Evolutionary conservation across 352 stramenopile species (phyloP).

Genomic region (Phytophthora constricta): DNA sequence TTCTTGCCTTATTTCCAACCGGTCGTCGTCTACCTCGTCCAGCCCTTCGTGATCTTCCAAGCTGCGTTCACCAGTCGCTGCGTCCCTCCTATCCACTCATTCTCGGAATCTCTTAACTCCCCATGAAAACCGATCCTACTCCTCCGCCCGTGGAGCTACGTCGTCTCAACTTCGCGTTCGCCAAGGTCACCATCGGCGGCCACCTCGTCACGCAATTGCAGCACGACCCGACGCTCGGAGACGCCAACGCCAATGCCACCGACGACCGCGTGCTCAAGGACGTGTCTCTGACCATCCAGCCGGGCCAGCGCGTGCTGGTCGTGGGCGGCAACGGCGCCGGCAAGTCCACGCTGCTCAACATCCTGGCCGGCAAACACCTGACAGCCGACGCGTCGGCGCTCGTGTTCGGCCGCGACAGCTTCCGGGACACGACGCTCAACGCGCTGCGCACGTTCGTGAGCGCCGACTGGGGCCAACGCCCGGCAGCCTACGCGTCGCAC

Average conservation of each 20-base stretch:
- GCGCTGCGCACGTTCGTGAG: conserved; percentile 94
- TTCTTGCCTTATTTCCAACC: too few species aligned
- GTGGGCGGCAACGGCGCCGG: conserved; percentile 95
- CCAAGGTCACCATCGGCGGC: conserved; percentile 71
- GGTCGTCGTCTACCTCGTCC: too few species aligned
- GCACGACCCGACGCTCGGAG: conserved; percentile 36
- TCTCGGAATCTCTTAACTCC: conserved; percentile 3
- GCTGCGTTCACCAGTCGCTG: too few species aligned
- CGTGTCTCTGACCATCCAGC: conserved; percentile 83
- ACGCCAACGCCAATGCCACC: conserved; percentile 1
- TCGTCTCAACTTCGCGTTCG: conserved; percentile 75
- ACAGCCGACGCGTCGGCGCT: conserved; percentile 84
- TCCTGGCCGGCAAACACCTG: conserved; percentile 96
- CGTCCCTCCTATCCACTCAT: too few species aligned
- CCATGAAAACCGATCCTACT: conserved; percentile 19
- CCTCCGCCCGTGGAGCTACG: conserved; percentile 58
- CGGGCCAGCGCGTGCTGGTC: conserved; percentile 91
- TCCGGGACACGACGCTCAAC: conserved; percentile 96
- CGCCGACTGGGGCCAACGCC: conserved; percentile 96
- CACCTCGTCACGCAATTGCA: conserved; percentile 67
- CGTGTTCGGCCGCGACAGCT: conserved; percentile 93
- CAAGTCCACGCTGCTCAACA: conserved; percentile 95
- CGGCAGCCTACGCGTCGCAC: conserved; percentile 94
- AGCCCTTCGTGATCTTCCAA: too few species aligned
- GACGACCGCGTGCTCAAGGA: conserved; percentile 88